A percentile compares a stretch with the other conserved stretches of the same genome.
These are phyloP conservation scores for Pneumocystis sp. DNA, from an alignment of 1,139 yeast species.

Conservation along the genomic window DNA sequence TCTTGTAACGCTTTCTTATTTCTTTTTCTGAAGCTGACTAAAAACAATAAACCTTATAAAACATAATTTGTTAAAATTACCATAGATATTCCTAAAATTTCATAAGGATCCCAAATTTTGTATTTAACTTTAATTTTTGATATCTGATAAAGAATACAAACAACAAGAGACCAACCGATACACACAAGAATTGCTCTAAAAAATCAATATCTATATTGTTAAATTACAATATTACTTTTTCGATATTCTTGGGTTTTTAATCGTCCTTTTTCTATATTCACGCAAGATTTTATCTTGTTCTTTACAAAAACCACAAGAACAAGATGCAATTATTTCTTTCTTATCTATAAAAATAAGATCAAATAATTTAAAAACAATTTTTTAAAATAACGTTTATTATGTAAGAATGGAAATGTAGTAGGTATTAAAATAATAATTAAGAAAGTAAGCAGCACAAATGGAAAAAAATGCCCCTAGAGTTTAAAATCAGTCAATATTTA, in stretches of 20 bases:
- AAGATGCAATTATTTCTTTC: background rate
- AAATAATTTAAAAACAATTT: background rate
- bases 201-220: background rate
- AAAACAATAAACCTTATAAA: background rate
- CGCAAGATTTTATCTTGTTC: background rate
- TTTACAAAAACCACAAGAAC: background rate
- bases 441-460: background rate
- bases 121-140: slow-evolving; percentile 22
- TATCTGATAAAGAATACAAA: slow-evolving; percentile 5
- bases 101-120: slow-evolving; percentile 74
- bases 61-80: background rate
- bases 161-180: slow-evolving; percentile 9
- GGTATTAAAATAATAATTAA: background rate
- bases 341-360: background rate
- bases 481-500: background rate
- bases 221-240: background rate
- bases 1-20: slow-evolving; percentile 69
- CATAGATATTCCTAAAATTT: slow-evolving; percentile 53
- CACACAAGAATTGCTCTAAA: background rate
- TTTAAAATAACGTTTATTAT: background rate
- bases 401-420: background rate
- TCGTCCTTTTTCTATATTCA: background rate
- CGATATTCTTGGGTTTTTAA: background rate
- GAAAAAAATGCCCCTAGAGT: background rate
- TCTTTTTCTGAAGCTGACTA: slow-evolving; percentile 55